Base-by-base conservation (phyloP, 1,284 basidiomycete species). In the Trametes polyzona region DNA sequence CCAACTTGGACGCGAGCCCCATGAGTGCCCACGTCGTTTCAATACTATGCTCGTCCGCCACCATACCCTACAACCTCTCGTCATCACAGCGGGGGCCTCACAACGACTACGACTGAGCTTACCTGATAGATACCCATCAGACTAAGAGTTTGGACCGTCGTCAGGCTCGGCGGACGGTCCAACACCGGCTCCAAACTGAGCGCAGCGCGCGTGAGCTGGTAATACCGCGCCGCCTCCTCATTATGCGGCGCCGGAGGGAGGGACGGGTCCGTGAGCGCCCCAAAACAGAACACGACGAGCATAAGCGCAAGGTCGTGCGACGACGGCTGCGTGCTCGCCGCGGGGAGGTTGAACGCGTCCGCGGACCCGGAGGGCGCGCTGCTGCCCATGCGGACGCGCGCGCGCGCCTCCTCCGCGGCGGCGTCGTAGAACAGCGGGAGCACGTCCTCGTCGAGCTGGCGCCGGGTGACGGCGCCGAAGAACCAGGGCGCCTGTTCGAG, bases 401-500 rank as follows among this genome's bases (percentile, higher is more conserved):
- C 36, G 16, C 39, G 47, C 8, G 32, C 43, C 9, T 41, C 60
- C 7, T 35, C 44, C 2, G 52, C 57, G 2, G 71, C 69, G 60
- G 87, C 86, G 16, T 70, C 69, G 61, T 87, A 90, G 82, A 86
- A 89, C 33, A 83, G 67, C 23, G 88, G 87, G 16, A 90, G 73
- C 27, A 85, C 71, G 60, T 90, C 87, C 55, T 86, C 82, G n/a
- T 78, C 61, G 19, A 90, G 71, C 57, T 90, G 87, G 14, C 73
- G 74, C 35, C 75, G 73, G 2, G 83, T 84, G 26, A 89, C 81
- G 0, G 87, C 84, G 29, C 86, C 84, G 59, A 88, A 89, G 68
- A 90, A 88, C 88, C 88, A 90, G 0, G 86, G 85, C 1, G 87
- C 85, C 64, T 87, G 84, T 23, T 86, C 83, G 46, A 90, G 78